Percentiles rank a stretch among this genome's conserved stretches.
Evolutionary conservation across 371 early-diverging fungal species (phyloP).

Genomic region (Nematocida sp.): DNA sequence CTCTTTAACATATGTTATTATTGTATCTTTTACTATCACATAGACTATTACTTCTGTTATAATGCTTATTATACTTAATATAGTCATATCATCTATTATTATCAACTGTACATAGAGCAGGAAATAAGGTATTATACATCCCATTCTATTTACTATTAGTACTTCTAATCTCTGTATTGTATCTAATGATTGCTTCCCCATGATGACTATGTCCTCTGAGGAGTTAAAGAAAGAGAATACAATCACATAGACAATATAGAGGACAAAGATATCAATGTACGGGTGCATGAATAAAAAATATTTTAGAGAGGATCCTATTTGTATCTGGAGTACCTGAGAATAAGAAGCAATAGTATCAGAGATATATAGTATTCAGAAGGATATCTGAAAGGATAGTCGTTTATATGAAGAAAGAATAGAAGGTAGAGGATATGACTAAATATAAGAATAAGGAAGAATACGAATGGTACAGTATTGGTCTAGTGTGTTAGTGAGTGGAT

Average conservation of each 20-base stretch:
- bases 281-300: not conserved
- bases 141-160: conserved; percentile 9
- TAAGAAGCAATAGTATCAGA: no score
- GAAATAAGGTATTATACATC: conserved; percentile 32
- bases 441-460: no score
- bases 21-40: conserved; percentile 20
- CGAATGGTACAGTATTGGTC: no score
- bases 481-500: no score
- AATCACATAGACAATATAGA: conserved; percentile 23
- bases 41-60: conserved; percentile 11
- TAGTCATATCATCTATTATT: not conserved
- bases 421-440: no score
- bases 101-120: conserved; percentile 1
- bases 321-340: no score
- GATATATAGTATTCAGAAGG: no score
- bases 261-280: not conserved
- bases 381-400: no score
- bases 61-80: not conserved
- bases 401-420: no score
- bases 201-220: conserved; percentile 32
- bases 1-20: conserved; percentile 30
- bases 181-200: not conserved
- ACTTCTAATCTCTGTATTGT: not conserved
- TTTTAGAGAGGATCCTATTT: not conserved
- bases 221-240: conserved; percentile 35